Base-by-base conservation (phyloP, 1,139 yeast species). In the Blastobotrys serpentis region DNA sequence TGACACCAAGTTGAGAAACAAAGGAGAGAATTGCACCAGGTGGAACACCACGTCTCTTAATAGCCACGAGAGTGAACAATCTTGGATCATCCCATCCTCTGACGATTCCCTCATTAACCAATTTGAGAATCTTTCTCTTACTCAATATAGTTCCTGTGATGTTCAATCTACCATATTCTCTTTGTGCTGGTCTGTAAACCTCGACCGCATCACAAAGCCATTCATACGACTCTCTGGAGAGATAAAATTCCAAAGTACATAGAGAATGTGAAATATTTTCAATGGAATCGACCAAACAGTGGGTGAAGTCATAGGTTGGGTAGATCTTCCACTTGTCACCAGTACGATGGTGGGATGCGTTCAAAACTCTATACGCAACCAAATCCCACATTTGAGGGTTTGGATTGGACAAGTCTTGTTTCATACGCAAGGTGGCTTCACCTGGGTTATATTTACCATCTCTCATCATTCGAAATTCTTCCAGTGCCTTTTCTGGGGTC, bases 351-450 rank as follows among this genome's bases (percentile, higher is more conserved):
- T 94, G 98, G 23, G 88, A 80, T 19, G 96, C 90, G 60, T 90
- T 77, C 60, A 94, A 75, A 5, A 94, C 96, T 68, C 99, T 81
- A 72, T 94, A 94, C n/a, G 98, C 98, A 52, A 92, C 95, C 59
- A 92, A 78, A 70, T 94, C 99, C 98, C 99, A 94, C 98, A 94
- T 94, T 72, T 92, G 98, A 17, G 98, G 98, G 58, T 88, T 86
- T 56, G 96, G 95, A 33, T 94, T 86, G n/a, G 70, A 67, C 56
- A 92, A 73, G 66, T 92, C 96, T 75, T 88, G 97, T 68, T 92
- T 92, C 98, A 94, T 92, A 72, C 99, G 83, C 64, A 94, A 76
- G 3, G 90, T 88, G 26, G 96, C 98, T 66, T 87, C 88, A 56
- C 98, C 98, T 39, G 89, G 89, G 57, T 78, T 76, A 70, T 86